phyloP scores from a whole-genome alignment of 768 basidiomycete species.

The Podaxis sp. region DNA sequence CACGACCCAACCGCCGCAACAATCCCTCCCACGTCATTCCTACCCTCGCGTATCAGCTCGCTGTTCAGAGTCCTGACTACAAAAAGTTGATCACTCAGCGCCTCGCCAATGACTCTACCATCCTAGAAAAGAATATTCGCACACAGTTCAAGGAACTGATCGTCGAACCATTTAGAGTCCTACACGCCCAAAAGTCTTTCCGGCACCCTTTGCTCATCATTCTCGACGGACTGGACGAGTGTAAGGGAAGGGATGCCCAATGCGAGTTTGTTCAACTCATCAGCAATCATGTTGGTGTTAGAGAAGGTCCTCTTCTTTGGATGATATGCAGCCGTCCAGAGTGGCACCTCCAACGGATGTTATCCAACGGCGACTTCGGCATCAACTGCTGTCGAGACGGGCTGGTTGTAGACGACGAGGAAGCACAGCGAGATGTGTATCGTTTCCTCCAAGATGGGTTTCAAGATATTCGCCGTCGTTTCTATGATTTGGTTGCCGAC shows the following conservation, averaged over 20 bases:
- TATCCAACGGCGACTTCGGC: neutral
- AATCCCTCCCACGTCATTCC: neutral
- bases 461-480: neutral
- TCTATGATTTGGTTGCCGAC: neutral
- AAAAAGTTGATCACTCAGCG: neutral
- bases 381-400: neutral
- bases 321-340: constrained; percentile 1
- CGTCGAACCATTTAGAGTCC: neutral
- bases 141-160: neutral
- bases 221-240: constrained; percentile 8
- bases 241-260: neutral
- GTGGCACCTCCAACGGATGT: neutral
- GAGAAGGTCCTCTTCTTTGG: neutral
- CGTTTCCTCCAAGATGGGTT: neutral
- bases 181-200: neutral
- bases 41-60: constrained; percentile 3
- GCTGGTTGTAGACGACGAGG: neutral
- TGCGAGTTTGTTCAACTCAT: constrained; percentile 2
- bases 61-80: neutral
- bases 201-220: neutral
- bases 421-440: neutral
- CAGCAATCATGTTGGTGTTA: neutral
- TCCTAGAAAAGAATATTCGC: neutral
- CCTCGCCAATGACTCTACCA: neutral
- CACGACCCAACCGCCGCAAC: neutral